Evolutionary conservation across 306 rosid genomes (phyloP), one percentile per base, ranked within the genome.

Genomic region (Vigna hirtella): DNA sequence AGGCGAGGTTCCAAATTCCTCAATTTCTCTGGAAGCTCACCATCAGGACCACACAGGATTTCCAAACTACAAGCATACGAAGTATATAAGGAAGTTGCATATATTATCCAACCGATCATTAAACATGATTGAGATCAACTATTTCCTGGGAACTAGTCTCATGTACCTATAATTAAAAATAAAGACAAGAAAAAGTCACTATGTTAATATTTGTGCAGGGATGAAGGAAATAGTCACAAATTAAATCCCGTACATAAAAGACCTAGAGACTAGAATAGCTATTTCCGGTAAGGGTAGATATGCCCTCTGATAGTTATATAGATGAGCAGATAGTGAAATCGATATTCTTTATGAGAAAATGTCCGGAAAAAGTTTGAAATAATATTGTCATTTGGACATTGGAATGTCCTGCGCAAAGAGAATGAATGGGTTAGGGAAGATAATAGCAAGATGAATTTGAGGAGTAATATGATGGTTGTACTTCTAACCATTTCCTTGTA

Each of bases 1-100:
- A 95, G 96, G 81, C 98, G 96, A 72, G 98, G 98, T 65, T 95
- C 99, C 89, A 95, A 77, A 85, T 95, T 95, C 85, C 99, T 88
- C 83, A 93, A 75, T 70, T 93, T 95, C 88, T 95, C 99, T n/a
- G 99, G 99, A 85, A 93, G 94, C 87, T 95, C 99, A 7, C 98
- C 98, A 80, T 95, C 97, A 68, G 96, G 99, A 66, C 99, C 99
- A 47, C 89, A 90, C 75, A 95, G 87, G 82, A 91, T 51, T 76
- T 95, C 96, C 93, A 95, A 79, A 86, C 99, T 95, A 83, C 72
- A 85, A 77, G 66, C 38, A 84, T 51, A 68, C 64, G 57, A 62
- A 81, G 49, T 68, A 70, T 40, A 73, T 82, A 76, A 79, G 76
- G 70, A 77, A 55, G 65, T 36, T 68, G 43, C 42, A 59, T 62